Percentiles rank a stretch among this genome's conserved stretches.
Evolutionary conservation across 495 filamentous ascomycete genomes (phyloP).

Genomic region (Trichoderma asperelloides): DNA sequence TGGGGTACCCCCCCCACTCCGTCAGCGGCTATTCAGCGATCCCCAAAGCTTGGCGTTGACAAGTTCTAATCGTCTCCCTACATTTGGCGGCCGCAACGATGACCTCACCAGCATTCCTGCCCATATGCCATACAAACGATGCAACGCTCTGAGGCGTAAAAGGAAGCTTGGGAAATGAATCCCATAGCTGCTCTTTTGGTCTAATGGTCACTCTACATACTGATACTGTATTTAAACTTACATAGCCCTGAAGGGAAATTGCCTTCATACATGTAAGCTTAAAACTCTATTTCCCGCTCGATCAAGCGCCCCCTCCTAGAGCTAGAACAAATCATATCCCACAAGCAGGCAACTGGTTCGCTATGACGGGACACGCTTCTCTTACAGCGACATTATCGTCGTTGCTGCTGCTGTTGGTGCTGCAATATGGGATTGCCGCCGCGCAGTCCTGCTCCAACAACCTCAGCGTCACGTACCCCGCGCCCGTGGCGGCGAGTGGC

Average conservation of each 20-base stretch:
- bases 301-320: no score
- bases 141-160: not conserved
- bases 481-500: slow-evolving; percentile 45
- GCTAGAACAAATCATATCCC: no score
- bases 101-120: not conserved
- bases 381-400: not conserved
- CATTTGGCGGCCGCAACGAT: not conserved
- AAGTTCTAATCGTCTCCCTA: not conserved
- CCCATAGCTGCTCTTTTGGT: not conserved
- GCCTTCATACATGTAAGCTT: not conserved
- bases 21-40: not conserved
- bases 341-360: no score
- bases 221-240: not conserved
- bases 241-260: no score
- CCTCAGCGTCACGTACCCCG: slow-evolving; percentile 18
- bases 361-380: no score
- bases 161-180: not conserved
- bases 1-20: not conserved
- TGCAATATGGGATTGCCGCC: not conserved
- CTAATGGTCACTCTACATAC: not conserved
- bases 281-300: not conserved
- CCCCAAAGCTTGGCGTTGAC: not conserved
- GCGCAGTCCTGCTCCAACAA: slow-evolving; percentile 20
- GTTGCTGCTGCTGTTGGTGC: not conserved
- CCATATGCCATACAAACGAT: not conserved